Evolutionary conservation across 1,284 basidiomycete genomes (phyloP).

Genomic region (Fereydounia khargensis): DNA sequence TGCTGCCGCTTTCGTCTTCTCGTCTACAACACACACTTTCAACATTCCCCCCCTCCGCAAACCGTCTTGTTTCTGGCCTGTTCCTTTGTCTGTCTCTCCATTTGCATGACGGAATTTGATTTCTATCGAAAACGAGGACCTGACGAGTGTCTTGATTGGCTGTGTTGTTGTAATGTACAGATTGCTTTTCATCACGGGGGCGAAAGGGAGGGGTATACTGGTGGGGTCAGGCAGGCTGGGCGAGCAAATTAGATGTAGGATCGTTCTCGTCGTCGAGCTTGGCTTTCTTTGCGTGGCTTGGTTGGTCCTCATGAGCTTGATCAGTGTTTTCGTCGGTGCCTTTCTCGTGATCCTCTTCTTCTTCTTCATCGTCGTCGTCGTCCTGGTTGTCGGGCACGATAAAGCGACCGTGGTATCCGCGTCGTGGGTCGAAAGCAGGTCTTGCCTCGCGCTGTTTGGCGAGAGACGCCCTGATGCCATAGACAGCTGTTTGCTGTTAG

Average conservation of each 20-base stretch:
- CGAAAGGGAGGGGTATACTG: too few species aligned
- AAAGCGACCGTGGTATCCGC: slow-evolving; percentile 46
- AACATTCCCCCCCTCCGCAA: neutral
- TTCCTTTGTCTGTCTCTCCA: too few species aligned
- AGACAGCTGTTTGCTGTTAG: slow-evolving; percentile 39
- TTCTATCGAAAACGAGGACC: too few species aligned
- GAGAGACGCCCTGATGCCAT: slow-evolving; percentile 28
- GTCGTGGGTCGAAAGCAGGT: slow-evolving; percentile 36
- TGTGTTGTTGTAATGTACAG: too few species aligned
- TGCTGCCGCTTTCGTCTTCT: neutral
- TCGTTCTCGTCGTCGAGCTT: slow-evolving; percentile 5
- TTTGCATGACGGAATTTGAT: too few species aligned
- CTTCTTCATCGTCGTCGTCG: slow-evolving; percentile 1
- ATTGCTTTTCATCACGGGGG: too few species aligned
- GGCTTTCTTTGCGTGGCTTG: too few species aligned
- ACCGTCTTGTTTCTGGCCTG: neutral
- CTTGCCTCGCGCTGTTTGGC: slow-evolving; percentile 21
- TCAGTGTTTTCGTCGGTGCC: slow-evolving; percentile 4
- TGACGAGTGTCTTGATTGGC: too few species aligned
- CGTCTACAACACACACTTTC: neutral
- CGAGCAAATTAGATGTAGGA: too few species aligned
- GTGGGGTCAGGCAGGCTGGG: too few species aligned
- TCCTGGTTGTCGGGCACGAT: slow-evolving; percentile 16
- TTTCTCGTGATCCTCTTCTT: slow-evolving; percentile 2
- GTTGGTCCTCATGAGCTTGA: too few species aligned